phyloP scores from a whole-genome alignment of 768 basidiomycete genomes.

The Infundibulicybe gibba region DNA sequence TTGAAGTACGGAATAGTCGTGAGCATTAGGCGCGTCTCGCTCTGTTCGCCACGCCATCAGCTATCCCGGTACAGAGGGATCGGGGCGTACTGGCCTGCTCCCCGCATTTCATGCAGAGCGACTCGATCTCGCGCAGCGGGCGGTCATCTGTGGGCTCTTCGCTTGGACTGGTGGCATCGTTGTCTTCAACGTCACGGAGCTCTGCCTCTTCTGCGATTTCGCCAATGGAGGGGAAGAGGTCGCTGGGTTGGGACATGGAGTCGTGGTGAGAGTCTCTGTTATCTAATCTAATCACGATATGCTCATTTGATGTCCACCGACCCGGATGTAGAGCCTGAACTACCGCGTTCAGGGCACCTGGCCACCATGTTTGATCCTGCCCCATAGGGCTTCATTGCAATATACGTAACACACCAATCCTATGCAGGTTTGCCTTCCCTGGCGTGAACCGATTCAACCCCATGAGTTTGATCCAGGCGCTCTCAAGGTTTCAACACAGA shows the following conservation, averaged over 20 bases:
- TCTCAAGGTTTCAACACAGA: no score
- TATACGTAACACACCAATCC: no score
- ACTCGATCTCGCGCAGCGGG: conserved; percentile 81
- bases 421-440: no score
- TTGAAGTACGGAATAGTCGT: conserved; percentile 95
- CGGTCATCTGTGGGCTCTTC: conserved; percentile 39
- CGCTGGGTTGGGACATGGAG: conserved; percentile 24
- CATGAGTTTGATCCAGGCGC: no score
- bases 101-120: conserved; percentile 90
- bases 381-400: no score
- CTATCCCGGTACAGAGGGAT: background rate
- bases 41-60: conserved; percentile 47
- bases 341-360: no score
- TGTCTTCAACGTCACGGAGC: conserved; percentile 7
- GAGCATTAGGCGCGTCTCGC: conserved; percentile 81
- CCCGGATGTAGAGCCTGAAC: no score
- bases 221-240: conserved; percentile 60
- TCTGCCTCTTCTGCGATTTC: conserved; percentile 50
- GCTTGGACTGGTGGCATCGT: conserved; percentile 20
- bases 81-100: conserved; percentile 63
- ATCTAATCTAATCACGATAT: no score
- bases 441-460: no score
- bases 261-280: no score
- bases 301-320: no score
- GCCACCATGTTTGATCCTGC: no score